These are phyloP conservation scores for Sesbania bispinosa DNA, from an alignment of 306 rosid genomes.

Conservation along the genomic window DNA sequence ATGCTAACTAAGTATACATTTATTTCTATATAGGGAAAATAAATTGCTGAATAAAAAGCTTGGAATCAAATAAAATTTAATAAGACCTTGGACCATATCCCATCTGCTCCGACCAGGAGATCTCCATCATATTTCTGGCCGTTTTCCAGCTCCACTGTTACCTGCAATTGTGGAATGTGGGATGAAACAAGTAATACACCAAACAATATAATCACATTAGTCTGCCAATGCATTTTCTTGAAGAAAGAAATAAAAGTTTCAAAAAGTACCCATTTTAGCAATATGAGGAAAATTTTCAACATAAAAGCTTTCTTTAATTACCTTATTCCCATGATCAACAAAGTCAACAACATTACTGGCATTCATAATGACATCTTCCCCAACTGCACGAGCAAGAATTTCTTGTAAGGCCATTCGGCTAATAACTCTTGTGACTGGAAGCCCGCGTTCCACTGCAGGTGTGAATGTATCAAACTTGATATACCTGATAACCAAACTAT, in stretches of 20 bases:
- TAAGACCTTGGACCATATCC: constrained; percentile 93
- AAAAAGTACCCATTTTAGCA: constrained; percentile 2
- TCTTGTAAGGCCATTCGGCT: constrained; percentile 87
- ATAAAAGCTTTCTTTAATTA: constrained; percentile 27
- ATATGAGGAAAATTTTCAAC: constrained; percentile 18
- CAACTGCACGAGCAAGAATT: constrained; percentile 85
- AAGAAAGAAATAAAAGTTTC: constrained; percentile 18
- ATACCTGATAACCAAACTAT: constrained; percentile 74
- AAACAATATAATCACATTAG: neutral
- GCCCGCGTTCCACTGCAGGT: constrained; percentile 94
- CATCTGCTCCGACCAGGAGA: constrained; percentile 95
- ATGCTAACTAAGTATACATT: neutral
- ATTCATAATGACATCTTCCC: constrained; percentile 66
- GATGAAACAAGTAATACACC: constrained; percentile 22
- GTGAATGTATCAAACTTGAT: constrained; percentile 98
- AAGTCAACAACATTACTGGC: constrained; percentile 71
- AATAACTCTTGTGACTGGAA: constrained; percentile 95
- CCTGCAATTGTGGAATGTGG: constrained; percentile 45
- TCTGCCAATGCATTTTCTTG: neutral
- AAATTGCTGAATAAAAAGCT: constrained; percentile 1
- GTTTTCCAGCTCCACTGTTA: constrained; percentile 71
- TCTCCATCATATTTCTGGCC: constrained; percentile 85
- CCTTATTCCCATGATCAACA: constrained; percentile 81
- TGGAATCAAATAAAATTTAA: neutral
- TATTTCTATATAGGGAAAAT: neutral